phyloP scores from a whole-genome alignment of 2,329 filamentous ascomycete species.

The Madurella mycetomatis region DNA sequence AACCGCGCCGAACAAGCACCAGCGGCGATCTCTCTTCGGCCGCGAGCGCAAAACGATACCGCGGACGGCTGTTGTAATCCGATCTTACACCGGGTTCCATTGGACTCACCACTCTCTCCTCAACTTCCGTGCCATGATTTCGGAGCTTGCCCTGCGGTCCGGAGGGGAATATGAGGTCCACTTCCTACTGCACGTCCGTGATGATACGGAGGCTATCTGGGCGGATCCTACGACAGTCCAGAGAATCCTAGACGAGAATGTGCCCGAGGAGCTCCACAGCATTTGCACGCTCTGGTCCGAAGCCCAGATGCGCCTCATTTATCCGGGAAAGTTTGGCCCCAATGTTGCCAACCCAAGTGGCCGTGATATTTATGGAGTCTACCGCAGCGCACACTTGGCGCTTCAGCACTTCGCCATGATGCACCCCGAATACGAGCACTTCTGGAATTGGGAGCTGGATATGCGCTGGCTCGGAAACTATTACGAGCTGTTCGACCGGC shows the following conservation, averaged over 20 bases:
- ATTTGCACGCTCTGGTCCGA: constrained; percentile 83
- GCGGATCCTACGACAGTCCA: constrained; percentile 71
- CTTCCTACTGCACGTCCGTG: constrained; percentile 80
- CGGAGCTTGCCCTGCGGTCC: constrained; percentile 70
- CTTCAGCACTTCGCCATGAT: constrained; percentile 60
- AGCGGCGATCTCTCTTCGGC: constrained; percentile 1
- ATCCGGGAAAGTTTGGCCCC: constrained; percentile 65
- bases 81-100: constrained; percentile 73
- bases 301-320: constrained; percentile 75
- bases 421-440: constrained; percentile 61
- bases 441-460: constrained; percentile 70
- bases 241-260: constrained; percentile 60
- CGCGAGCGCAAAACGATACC: constrained; percentile 38
- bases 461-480: constrained; percentile 61
- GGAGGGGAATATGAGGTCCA: constrained; percentile 80
- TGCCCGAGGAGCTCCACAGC: constrained; percentile 72
- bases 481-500: constrained; percentile 68
- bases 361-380: constrained; percentile 62
- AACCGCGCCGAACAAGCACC: constrained; percentile 8
- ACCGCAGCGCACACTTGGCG: constrained; percentile 60
- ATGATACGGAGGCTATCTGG: constrained; percentile 75
- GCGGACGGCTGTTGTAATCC: constrained; percentile 71
- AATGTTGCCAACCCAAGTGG: constrained; percentile 56
- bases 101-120: constrained; percentile 75
- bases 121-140: constrained; percentile 76